phyloP scores from a whole-genome alignment of 208 protist genomes.

The Crithidia thermophila region DNA sequence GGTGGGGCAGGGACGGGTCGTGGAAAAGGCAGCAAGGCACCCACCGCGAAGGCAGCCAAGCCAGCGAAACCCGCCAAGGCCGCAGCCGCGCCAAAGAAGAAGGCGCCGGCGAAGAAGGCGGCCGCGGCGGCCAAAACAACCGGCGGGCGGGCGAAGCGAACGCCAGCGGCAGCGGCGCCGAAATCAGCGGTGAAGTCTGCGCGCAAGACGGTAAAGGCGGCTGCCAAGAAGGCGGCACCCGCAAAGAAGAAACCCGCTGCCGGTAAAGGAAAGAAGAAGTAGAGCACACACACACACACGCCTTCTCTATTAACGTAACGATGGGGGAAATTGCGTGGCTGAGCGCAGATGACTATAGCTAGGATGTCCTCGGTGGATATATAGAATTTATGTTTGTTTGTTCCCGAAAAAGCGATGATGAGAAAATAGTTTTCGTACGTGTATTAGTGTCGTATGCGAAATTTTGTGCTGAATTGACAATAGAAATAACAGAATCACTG shows the following conservation, averaged over 20 bases:
- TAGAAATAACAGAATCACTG: no score
- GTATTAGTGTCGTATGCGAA: no score
- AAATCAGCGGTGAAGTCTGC: slow-evolving; percentile 30
- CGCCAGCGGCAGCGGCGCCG: slow-evolving; percentile 10
- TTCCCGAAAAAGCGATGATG: no score
- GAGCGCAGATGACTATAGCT: no score
- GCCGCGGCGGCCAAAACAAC: slow-evolving; percentile 13
- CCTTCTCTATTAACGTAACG: no score
- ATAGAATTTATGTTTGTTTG: no score
- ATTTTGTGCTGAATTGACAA: no score
- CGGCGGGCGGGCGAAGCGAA: slow-evolving; percentile 21
- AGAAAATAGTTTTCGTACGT: no score
- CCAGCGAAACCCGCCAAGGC: slow-evolving; percentile 21
- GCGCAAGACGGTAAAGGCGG: slow-evolving; percentile 45
- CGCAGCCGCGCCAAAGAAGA: slow-evolving; percentile 10
- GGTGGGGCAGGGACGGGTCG: background rate
- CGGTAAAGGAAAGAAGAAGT: slow-evolving; percentile 51
- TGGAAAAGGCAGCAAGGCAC: slow-evolving; percentile 7
- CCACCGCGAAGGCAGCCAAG: slow-evolving; percentile 19
- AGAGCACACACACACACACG: slow-evolving; percentile 6
- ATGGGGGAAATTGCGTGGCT: no score
- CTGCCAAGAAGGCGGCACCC: slow-evolving; percentile 32
- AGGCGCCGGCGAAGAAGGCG: slow-evolving; percentile 36
- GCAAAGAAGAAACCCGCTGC: slow-evolving; percentile 34
- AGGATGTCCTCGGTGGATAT: no score